Percentiles rank a stretch among this genome's conserved stretches.
Conservation (phyloP, 108 stramenopile genomes). For the Pseudonitzschia multiseries region DNA sequence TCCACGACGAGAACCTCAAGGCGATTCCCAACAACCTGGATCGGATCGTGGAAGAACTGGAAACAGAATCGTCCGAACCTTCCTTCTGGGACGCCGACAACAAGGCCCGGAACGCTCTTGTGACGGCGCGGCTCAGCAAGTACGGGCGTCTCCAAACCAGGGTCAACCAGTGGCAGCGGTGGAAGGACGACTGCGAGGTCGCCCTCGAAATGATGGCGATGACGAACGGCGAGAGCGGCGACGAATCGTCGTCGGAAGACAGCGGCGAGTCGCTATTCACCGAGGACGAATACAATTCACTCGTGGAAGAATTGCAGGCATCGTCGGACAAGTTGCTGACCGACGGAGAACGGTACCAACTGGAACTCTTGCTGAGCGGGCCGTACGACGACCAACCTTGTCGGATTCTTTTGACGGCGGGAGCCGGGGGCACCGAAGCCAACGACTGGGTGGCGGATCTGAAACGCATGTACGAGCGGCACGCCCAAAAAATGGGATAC, state of each 20-base stretch:
- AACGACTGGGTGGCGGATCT: conserved; percentile 89
- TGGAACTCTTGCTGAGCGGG: conserved; percentile 68
- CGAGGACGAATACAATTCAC: conserved; percentile 45
- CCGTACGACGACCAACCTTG: conserved; percentile 74
- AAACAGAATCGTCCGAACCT: conserved; percentile 58
- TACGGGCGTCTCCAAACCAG: conserved; percentile 40
- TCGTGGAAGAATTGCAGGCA: conserved; percentile 52
- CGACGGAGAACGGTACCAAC: conserved; percentile 58
- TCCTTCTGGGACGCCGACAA: conserved; percentile 70
- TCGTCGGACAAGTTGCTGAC: conserved; percentile 43
- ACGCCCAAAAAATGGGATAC: conserved; percentile 69
- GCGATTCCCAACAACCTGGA: conserved; percentile 26
- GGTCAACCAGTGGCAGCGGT: conserved; percentile 50
- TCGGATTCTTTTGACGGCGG: conserved; percentile 93
- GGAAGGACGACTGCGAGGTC: conserved; percentile 48
- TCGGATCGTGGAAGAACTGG: conserved; percentile 42
- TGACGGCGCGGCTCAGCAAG: conserved; percentile 50
- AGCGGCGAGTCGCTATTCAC: conserved; percentile 13
- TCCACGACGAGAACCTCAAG: conserved; percentile 27
- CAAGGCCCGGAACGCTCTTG: conserved; percentile 37
- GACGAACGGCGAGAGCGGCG: background rate
- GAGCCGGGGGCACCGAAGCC: conserved; percentile 97
- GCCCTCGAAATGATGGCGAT: conserved; percentile 62
- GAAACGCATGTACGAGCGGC: conserved; percentile 80
- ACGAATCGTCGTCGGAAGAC: background rate